These are phyloP conservation scores for Yamadazyma atlantica DNA, from an alignment of 1,139 yeast species.

Conservation along the genomic window DNA sequence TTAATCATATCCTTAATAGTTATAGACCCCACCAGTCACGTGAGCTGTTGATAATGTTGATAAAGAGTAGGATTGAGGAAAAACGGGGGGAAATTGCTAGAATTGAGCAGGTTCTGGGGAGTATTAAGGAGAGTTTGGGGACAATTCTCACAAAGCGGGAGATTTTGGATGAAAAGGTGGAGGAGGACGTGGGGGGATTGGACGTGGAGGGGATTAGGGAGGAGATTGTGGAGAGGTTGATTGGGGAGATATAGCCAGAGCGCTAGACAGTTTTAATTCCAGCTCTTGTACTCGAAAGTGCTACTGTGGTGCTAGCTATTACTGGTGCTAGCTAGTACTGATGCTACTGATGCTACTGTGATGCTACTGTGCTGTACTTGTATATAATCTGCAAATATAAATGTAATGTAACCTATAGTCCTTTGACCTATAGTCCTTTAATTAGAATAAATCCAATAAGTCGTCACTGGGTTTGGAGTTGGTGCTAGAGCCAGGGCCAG, in stretches of 20 bases:
- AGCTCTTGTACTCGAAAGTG: too few relatives aligned
- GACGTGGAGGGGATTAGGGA: conserved; percentile 14
- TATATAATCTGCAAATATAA: too few relatives aligned
- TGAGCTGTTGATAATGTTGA: conserved; percentile 70
- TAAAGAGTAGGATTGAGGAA: conserved; percentile 61
- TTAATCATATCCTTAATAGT: conserved; percentile 80
- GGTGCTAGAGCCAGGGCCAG: too few relatives aligned
- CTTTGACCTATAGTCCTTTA: too few relatives aligned
- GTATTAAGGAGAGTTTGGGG: conserved; percentile 43
- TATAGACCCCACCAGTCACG: conserved; percentile 89
- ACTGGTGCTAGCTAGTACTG: too few relatives aligned
- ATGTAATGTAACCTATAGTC: too few relatives aligned
- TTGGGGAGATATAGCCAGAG: conserved; percentile 10
- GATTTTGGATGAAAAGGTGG: conserved; percentile 15
- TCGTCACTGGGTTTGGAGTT: conserved; percentile 32
- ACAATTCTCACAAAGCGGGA: conserved; percentile 23
- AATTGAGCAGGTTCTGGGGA: conserved; percentile 46
- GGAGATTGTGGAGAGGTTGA: conserved; percentile 16
- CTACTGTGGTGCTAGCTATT: too few relatives aligned
- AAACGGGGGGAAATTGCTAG: conserved; percentile 53
- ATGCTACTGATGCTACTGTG: too few relatives aligned
- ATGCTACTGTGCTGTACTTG: too few relatives aligned
- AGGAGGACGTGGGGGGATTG: conserved; percentile 15
- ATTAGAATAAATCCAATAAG: conserved; percentile 56
- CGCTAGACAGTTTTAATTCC: too few relatives aligned